A percentile compares a stretch with the other conserved stretches of the same genome.
Evolutionary conservation across 2,329 filamentous ascomycete genomes (phyloP).

Genomic region (Chrysosporium keratinophilum): DNA sequence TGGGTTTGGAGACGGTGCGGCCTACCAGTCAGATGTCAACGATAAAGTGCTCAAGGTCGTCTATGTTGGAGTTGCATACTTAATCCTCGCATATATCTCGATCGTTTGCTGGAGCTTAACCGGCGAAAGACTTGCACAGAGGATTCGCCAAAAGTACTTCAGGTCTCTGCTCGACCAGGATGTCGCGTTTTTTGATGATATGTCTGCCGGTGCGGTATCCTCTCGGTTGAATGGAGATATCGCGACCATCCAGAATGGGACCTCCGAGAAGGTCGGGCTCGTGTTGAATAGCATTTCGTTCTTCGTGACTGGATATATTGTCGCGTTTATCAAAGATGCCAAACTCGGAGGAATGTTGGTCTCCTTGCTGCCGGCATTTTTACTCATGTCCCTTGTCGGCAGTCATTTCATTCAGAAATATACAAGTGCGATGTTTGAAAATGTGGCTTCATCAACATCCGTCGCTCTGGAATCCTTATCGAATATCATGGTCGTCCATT

Average conservation of each 20-base stretch:
- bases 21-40: slow-evolving; percentile 39
- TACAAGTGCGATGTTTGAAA: slow-evolving; percentile 37
- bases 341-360: slow-evolving; percentile 39
- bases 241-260: slow-evolving; percentile 38
- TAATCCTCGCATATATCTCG: slow-evolving; percentile 50
- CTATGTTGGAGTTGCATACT: slow-evolving; percentile 49
- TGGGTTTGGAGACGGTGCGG: slow-evolving; percentile 2
- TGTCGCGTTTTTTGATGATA: slow-evolving; percentile 38
- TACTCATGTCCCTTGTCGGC: slow-evolving; percentile 38
- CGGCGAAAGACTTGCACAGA: slow-evolving; percentile 48
- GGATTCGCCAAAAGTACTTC: slow-evolving; percentile 49
- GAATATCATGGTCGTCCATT: slow-evolving; percentile 49
- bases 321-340: slow-evolving; percentile 41
- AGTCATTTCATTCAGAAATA: slow-evolving; percentile 38
- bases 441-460: slow-evolving; percentile 46
- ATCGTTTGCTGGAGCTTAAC: slow-evolving; percentile 50
- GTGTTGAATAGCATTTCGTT: slow-evolving; percentile 38
- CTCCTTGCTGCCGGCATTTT: slow-evolving; percentile 38
- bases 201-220: slow-evolving; percentile 39
- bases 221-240: slow-evolving; percentile 41
- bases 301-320: slow-evolving; percentile 40
- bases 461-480: slow-evolving; percentile 50
- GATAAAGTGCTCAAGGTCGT: slow-evolving; percentile 45
- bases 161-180: slow-evolving; percentile 47
- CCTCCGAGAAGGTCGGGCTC: slow-evolving; percentile 42